Evolutionary conservation across 257 asterid genomes (phyloP).

Genomic region (Rauvolfia tetraphylla): DNA sequence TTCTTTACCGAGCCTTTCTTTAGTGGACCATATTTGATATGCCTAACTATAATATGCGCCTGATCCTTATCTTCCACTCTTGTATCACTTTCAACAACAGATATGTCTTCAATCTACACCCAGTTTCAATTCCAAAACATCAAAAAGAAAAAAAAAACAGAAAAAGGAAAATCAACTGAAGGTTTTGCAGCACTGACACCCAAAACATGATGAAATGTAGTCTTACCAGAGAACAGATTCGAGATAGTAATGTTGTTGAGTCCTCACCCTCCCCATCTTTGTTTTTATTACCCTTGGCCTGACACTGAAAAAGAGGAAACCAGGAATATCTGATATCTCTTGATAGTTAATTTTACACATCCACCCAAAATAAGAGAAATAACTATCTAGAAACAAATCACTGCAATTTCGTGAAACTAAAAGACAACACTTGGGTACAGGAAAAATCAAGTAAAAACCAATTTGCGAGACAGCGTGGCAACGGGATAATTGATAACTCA

Average conservation of each 20-base stretch:
- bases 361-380: background rate
- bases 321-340: background rate
- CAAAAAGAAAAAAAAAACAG: background rate
- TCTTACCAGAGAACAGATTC: constrained; percentile 63
- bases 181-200: background rate
- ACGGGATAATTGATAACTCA: background rate
- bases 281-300: constrained; percentile 32
- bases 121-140: background rate
- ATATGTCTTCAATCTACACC: constrained; percentile 60
- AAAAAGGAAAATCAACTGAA: background rate
- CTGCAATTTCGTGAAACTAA: background rate
- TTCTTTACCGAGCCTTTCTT: constrained; percentile 59
- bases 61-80: constrained; percentile 52
- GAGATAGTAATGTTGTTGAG: constrained; percentile 50
- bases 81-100: constrained; percentile 52
- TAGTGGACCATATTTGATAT: constrained; percentile 62
- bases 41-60: constrained; percentile 66
- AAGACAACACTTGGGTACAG: background rate
- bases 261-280: constrained; percentile 35
- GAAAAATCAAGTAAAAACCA: background rate
- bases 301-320: constrained; percentile 40
- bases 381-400: background rate
- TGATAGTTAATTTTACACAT: background rate
- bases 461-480: background rate
- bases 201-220: constrained; percentile 2